These are phyloP conservation scores for Porodaedalea pini DNA, from an alignment of 1,284 basidiomycete genomes.

Conservation along the genomic window DNA sequence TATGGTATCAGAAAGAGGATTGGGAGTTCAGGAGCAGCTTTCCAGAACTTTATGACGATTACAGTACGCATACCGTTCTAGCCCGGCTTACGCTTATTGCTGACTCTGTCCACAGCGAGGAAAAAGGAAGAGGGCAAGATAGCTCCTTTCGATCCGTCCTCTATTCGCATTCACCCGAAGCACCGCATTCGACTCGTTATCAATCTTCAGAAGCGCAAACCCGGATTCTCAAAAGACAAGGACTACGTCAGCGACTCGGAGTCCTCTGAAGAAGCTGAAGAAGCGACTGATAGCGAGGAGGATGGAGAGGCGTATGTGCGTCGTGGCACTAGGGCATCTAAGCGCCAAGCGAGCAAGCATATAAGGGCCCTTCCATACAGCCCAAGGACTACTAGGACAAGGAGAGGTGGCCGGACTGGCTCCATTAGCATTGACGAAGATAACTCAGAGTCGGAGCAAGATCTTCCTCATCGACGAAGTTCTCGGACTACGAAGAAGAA, in stretches of 20 bases:
- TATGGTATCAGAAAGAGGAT: slow-evolving; percentile 7
- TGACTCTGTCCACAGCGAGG: slow-evolving; percentile 34
- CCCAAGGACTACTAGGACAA: slow-evolving; percentile 44
- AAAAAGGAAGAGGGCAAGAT: slow-evolving; percentile 42
- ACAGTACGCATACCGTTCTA: slow-evolving; percentile 42
- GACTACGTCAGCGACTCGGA: slow-evolving; percentile 23
- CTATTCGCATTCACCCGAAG: slow-evolving; percentile 53
- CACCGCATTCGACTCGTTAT: slow-evolving; percentile 40
- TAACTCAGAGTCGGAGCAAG: slow-evolving; percentile 10
- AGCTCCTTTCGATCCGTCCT: slow-evolving; percentile 57
- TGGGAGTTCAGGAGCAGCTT: slow-evolving; percentile 43
- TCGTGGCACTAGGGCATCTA: slow-evolving; percentile 10
- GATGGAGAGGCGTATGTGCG: slow-evolving; percentile 20
- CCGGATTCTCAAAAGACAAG: slow-evolving; percentile 7
- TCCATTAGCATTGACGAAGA: background rate
- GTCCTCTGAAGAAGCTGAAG: slow-evolving; percentile 33
- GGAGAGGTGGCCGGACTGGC: slow-evolving; percentile 8
- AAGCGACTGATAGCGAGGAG: slow-evolving; percentile 30
- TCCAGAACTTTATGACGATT: slow-evolving; percentile 48
- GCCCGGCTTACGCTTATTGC: slow-evolving; percentile 1
- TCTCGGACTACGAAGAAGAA: slow-evolving; percentile 6
- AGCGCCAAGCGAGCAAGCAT: slow-evolving; percentile 14
- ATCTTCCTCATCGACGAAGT: slow-evolving; percentile 7
- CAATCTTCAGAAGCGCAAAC: background rate
- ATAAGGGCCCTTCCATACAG: slow-evolving; percentile 49